phyloP scores from a whole-genome alignment of 2,329 filamentous ascomycete species.

The Leptographium galeiforme region DNA sequence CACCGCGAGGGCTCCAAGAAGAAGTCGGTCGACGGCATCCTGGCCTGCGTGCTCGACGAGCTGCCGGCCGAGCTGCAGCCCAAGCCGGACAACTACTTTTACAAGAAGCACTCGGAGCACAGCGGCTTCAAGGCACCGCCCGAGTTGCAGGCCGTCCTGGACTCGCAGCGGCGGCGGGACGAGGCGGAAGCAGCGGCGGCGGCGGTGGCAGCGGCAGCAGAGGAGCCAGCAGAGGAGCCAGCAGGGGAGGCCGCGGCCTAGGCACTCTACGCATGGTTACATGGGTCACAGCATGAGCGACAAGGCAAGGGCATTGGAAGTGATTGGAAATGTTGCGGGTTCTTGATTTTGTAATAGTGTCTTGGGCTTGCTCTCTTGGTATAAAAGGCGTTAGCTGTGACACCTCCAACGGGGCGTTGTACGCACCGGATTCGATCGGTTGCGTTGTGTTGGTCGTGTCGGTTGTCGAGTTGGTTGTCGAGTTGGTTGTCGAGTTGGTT shows the following conservation, averaged over 20 bases:
- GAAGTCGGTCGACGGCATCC: constrained; percentile 61
- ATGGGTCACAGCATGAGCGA: not conserved
- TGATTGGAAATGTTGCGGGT: not conserved
- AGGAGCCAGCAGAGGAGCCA: not conserved
- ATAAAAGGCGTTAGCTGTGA: constrained; percentile 1
- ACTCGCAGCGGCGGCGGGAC: constrained; percentile 39
- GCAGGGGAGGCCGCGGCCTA: not conserved
- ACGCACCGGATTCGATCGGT: too few species aligned
- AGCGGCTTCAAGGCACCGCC: constrained; percentile 60
- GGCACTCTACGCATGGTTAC: not conserved
- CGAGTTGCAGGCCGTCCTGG: constrained; percentile 42
- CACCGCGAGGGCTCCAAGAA: constrained; percentile 77
- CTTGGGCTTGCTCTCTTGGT: not conserved
- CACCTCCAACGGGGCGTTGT: not conserved
- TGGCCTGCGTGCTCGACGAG: constrained; percentile 58
- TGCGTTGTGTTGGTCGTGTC: too few species aligned
- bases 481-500: too few species aligned
- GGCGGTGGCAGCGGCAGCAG: constrained; percentile 3
- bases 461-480: too few species aligned
- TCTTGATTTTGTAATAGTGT: not conserved
- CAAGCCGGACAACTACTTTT: constrained; percentile 60
- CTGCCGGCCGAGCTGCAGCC: constrained; percentile 61
- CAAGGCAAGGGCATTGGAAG: not conserved
- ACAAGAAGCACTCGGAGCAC: constrained; percentile 85
- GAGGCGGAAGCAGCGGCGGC: constrained; percentile 15